These are phyloP conservation scores for Fusarium sp. DNA, from an alignment of 2,329 filamentous ascomycete species.

Conservation along the genomic window DNA sequence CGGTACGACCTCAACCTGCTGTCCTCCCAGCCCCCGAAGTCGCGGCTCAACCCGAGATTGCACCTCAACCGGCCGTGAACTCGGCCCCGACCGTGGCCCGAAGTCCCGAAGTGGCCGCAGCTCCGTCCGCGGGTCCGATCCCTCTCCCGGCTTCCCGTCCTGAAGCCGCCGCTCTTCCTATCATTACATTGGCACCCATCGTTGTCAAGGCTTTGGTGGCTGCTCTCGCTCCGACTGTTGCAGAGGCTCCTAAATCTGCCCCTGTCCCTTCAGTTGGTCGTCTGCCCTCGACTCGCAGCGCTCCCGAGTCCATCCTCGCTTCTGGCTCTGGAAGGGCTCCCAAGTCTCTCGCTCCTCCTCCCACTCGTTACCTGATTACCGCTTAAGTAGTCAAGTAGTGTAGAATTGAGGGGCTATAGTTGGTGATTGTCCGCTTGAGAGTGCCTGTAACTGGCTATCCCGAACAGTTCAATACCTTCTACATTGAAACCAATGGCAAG, in stretches of 20 bases:
- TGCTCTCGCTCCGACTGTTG: slow-evolving; percentile 10
- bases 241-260: slow-evolving; percentile 9
- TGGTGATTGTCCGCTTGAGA: neutral
- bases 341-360: neutral
- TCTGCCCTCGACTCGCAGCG: slow-evolving; percentile 9
- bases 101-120: slow-evolving; percentile 4
- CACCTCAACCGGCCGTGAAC: neutral
- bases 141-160: slow-evolving; percentile 19
- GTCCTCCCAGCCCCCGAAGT: slow-evolving; percentile 8
- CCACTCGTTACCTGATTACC: neutral
- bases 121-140: slow-evolving; percentile 13
- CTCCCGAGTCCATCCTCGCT: slow-evolving; percentile 11
- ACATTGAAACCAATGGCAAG: neutral
- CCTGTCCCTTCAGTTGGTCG: slow-evolving; percentile 3
- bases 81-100: slow-evolving; percentile 5
- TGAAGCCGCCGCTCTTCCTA: slow-evolving; percentile 17
- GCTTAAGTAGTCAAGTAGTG: neutral
- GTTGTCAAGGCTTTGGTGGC: slow-evolving; percentile 14
- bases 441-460: neutral
- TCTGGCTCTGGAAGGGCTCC: slow-evolving; percentile 3
- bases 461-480: neutral
- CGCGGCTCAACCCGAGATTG: slow-evolving; percentile 3
- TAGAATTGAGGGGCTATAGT: neutral
- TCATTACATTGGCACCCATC: slow-evolving; percentile 21
- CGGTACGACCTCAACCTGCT: neutral